Evolutionary conservation across 2,329 filamentous ascomycete genomes (phyloP), one percentile per base, ranked within the genome.

Genomic region (Fusarium decemcellulare): DNA sequence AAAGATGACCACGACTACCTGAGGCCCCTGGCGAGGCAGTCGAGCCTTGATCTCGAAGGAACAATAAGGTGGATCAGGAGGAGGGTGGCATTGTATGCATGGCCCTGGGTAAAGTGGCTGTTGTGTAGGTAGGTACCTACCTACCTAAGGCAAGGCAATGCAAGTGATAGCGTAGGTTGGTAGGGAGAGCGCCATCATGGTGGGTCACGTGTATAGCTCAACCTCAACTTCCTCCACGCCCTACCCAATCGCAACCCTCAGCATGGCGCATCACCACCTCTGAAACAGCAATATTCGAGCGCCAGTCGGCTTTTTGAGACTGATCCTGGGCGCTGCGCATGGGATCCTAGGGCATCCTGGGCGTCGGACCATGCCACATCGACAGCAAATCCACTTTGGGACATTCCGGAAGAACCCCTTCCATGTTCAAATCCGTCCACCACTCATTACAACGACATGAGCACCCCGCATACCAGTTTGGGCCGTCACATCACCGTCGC

Each of bases 371-470:
- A 70, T 51, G 48, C 36, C 32, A 55, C 36, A 37, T 43, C 61
- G 48, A 43, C 30, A 36, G 44, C 61, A 16, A 23, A 23, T 43
- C 71, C 72, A 61, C 47, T 67, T 74, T 73, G 54, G 72, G 72
- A 65, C 53, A 70, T n/a, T 42, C 64, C 72, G 72, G 72, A 74
- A 59, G 63, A 57, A 61, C 43, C 52, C 59, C 68, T 61, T 74
- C 72, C 72, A 74, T 61, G 53, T 61, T 70, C 59, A 40, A 69
- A 70, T 70, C 70, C 57, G 69, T 55, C 52, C 44, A 61, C 54
- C 54, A 37, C 36, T 59, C 39, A 44, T 34, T 15, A 53, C 47
- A 55, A 52, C 44, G 39, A 46, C 30, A 50, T 39, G 16, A 58
- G 48, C 64, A 65, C 71, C 69, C 67, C 67, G 71, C 71, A 72